These are phyloP conservation scores for Papiliotrema flavescens DNA, from an alignment of 1,284 basidiomycete species.

Conservation along the genomic window DNA sequence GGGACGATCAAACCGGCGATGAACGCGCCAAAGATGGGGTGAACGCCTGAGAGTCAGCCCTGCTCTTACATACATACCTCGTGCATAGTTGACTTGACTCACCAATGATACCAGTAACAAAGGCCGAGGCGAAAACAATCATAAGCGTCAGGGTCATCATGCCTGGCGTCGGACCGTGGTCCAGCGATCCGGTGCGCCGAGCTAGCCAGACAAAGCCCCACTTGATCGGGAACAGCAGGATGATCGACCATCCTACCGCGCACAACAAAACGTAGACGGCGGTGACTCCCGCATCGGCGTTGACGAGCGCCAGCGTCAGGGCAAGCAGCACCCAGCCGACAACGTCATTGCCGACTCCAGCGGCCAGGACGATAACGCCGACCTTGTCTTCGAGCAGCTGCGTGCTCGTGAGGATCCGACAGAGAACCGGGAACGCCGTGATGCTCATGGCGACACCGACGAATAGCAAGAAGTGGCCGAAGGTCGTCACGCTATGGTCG, in stretches of 20 bases:
- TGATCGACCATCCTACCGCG: constrained; percentile 74
- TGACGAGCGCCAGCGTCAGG: constrained; percentile 83
- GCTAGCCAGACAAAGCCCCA: constrained; percentile 66
- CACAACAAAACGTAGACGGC: constrained; percentile 78
- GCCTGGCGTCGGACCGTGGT: constrained; percentile 62
- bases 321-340: constrained; percentile 66
- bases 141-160: constrained; percentile 77
- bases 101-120: constrained; percentile 84
- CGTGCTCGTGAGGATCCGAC: constrained; percentile 61
- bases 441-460: constrained; percentile 85
- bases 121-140: constrained; percentile 71
- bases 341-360: constrained; percentile 87
- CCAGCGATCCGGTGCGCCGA: constrained; percentile 71
- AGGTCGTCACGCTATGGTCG: constrained; percentile 56
- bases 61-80: too few relatives aligned
- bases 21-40: constrained; percentile 79
- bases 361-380: constrained; percentile 86
- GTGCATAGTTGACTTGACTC: constrained; percentile 49
- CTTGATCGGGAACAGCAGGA: constrained; percentile 72
- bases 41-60: constrained; percentile 53
- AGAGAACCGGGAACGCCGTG: constrained; percentile 89
- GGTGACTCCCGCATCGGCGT: constrained; percentile 58
- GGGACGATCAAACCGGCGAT: constrained; percentile 84
- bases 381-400: constrained; percentile 85
- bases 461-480: constrained; percentile 90